These are phyloP conservation scores for Macaranga tanarius DNA, from an alignment of 441 rosid genomes.

Conservation along the genomic window DNA sequence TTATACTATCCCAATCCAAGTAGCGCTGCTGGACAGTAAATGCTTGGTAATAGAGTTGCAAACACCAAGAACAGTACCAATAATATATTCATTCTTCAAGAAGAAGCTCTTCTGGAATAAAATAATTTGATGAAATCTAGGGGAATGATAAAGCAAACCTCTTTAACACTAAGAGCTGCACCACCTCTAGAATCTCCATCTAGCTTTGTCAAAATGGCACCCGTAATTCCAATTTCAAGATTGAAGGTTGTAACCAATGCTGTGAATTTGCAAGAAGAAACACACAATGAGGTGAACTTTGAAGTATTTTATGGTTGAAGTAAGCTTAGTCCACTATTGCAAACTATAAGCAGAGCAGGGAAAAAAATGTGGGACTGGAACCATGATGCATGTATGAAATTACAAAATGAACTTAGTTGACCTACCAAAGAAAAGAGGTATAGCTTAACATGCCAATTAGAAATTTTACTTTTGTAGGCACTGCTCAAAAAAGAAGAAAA, in stretches of 20 bases:
- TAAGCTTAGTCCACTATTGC: not conserved
- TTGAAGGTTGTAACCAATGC: conserved; percentile 93
- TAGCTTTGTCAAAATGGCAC: conserved; percentile 96
- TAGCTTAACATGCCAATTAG: not conserved
- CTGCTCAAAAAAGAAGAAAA: not conserved
- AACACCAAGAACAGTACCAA: conserved; percentile 2
- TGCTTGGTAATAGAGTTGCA: not conserved
- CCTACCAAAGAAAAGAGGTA: not conserved
- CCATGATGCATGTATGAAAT: not conserved
- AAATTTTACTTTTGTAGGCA: not conserved
- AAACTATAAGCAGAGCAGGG: not conserved
- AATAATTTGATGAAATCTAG: conserved; percentile 5
- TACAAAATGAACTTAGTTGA: not conserved
- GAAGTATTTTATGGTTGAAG: not conserved
- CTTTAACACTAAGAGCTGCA: conserved; percentile 97
- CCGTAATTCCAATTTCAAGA: conserved; percentile 95
- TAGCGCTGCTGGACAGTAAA: not conserved
- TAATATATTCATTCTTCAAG: not conserved
- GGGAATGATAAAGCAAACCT: conserved; percentile 48
- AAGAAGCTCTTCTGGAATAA: conserved; percentile 5
- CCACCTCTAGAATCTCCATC: conserved; percentile 99
- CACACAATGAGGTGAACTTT: conserved; percentile 14
- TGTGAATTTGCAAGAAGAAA: conserved; percentile 35
- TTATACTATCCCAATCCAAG: not conserved
- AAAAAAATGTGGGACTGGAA: not conserved